These are phyloP conservation scores for Xylaria sp. DNA, from an alignment of 2,329 filamentous ascomycete genomes.

Conservation along the genomic window DNA sequence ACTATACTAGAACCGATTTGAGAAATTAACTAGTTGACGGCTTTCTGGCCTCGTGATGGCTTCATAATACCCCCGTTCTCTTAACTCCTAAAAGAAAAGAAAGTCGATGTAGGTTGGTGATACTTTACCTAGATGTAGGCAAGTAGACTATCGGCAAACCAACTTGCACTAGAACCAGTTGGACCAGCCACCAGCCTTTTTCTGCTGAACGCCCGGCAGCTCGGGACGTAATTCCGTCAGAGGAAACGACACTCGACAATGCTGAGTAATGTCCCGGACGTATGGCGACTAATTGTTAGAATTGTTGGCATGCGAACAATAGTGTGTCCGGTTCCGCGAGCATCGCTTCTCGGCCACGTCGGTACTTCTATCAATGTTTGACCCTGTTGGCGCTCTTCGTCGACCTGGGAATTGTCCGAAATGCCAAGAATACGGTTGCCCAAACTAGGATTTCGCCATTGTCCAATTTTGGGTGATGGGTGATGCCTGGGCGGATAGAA, in stretches of 20 bases:
- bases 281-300: neutral
- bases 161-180: neutral
- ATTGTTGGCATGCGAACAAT: neutral
- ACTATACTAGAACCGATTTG: neutral
- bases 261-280: neutral
- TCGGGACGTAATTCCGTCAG: slow-evolving; percentile 27
- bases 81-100: no score
- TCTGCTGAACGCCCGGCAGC: slow-evolving; percentile 16
- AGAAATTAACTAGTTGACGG: no score
- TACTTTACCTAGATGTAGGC: no score
- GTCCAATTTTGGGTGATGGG: neutral
- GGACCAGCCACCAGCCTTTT: neutral
- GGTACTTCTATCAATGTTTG: slow-evolving; percentile 1
- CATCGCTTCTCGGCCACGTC: neutral
- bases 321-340: slow-evolving; percentile 5
- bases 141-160: neutral
- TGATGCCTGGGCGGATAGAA: slow-evolving; percentile 4
- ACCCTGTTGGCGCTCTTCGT: neutral
- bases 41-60: neutral
- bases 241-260: neutral
- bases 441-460: neutral
- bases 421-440: slow-evolving; percentile 3
- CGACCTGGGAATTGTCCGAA: neutral
- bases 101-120: no score
- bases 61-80: neutral